Conservation (phyloP, 2,329 filamentous ascomycete species). For the Trematosphaeria pertusa region DNA sequence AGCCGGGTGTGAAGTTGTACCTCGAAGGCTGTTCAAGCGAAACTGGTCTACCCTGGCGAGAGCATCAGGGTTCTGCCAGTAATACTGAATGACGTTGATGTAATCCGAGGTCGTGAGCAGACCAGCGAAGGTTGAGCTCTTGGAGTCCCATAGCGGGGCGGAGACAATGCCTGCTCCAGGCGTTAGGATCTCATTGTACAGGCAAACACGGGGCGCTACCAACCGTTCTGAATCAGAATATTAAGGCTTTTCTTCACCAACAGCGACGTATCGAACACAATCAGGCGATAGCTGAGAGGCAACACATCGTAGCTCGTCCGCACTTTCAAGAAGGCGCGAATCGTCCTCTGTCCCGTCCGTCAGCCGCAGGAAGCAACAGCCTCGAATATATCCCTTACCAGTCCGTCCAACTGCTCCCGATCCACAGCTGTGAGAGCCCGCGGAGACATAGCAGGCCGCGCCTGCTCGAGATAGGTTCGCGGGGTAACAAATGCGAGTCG, state of each 20-base stretch:
- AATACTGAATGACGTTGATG: slow-evolving; percentile 99
- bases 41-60: slow-evolving; percentile 93
- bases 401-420: slow-evolving; percentile 77
- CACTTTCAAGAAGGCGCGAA: slow-evolving; percentile 94
- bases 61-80: slow-evolving; percentile 94
- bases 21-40: slow-evolving; percentile 86
- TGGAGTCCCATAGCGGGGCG: slow-evolving; percentile 95
- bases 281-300: slow-evolving; percentile 92
- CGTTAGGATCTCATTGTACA: slow-evolving; percentile 21
- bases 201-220: slow-evolving; percentile 17
- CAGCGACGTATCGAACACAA: slow-evolving; percentile 92
- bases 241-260: slow-evolving; percentile 97
- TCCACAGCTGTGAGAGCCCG: slow-evolving; percentile 67
- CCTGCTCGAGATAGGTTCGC: slow-evolving; percentile 45
- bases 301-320: slow-evolving; percentile 98
- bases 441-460: slow-evolving; percentile 30
- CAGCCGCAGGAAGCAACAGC: background rate
- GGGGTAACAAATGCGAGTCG: slow-evolving; percentile 47
- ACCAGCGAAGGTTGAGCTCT: slow-evolving; percentile 89
- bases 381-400: slow-evolving; percentile 62
- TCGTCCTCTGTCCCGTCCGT: slow-evolving; percentile 69
- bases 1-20: slow-evolving; percentile 57
- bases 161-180: slow-evolving; percentile 82
- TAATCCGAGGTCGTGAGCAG: slow-evolving; percentile 96
- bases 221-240: slow-evolving; percentile 95